These are phyloP conservation scores for Bryoerythrophyllum caledonicum DNA, from an alignment of 225 moss, liverwort and hornwort genomes.

Conservation along the genomic window DNA sequence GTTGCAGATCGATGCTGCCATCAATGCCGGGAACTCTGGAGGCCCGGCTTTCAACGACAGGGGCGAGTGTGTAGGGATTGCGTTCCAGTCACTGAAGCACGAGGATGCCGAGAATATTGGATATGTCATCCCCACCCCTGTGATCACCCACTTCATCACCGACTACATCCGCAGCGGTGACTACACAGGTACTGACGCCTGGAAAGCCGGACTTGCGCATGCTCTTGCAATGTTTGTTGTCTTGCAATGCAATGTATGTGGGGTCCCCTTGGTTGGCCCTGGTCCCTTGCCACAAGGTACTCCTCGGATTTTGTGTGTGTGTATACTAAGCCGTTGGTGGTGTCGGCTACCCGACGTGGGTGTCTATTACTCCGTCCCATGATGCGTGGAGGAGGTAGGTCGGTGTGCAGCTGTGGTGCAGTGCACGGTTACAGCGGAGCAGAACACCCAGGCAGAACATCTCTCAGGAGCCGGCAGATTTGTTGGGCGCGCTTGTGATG, in stretches of 20 bases:
- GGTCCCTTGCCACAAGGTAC: not conserved
- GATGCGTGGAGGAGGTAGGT: not conserved
- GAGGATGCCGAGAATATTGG: constrained; percentile 99
- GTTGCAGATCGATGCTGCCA: constrained; percentile 96
- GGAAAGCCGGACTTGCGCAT: not conserved
- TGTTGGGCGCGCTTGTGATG: not conserved
- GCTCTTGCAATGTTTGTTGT: not conserved
- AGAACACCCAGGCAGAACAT: not conserved
- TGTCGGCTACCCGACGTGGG: not conserved
- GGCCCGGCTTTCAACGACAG: constrained; percentile 98
- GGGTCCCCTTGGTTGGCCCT: constrained; percentile 4
- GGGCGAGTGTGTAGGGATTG: constrained; percentile 98
- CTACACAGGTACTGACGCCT: constrained; percentile 70
- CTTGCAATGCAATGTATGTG: too few relatives aligned
- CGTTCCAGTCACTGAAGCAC: constrained; percentile 96
- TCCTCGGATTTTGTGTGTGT: not conserved
- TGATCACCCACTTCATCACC: constrained; percentile 92
- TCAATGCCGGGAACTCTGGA: constrained; percentile 98
- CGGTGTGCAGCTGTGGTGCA: not conserved
- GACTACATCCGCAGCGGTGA: constrained; percentile 90
- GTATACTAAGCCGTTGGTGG: not conserved
- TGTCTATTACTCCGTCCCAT: not conserved
- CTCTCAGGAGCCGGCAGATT: not conserved
- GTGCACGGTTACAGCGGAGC: not conserved
- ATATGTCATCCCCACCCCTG: constrained; percentile 98